phyloP scores from a whole-genome alignment of 768 basidiomycete genomes.

The Galerina sulciceps region DNA sequence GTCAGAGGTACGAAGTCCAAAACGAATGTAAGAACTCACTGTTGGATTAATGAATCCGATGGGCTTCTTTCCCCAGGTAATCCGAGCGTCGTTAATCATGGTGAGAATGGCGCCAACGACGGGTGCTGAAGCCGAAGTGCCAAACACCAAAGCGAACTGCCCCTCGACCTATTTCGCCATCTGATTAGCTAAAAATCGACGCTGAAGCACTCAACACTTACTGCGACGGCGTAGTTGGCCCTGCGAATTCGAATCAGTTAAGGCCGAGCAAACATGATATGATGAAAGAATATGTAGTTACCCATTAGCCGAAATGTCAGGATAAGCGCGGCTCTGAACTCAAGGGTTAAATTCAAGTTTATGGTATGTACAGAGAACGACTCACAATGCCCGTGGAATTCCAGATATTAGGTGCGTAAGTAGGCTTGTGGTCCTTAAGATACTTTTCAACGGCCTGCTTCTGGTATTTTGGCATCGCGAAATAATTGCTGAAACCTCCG shows the following conservation, averaged over 20 bases:
- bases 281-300: constrained; percentile 12
- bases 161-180: constrained; percentile 35
- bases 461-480: constrained; percentile 43
- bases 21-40: constrained; percentile 22
- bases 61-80: constrained; percentile 41
- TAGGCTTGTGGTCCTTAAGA: constrained; percentile 33
- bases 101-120: constrained; percentile 53
- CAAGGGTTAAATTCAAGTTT: not conserved
- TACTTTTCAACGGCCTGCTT: constrained; percentile 37
- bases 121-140: constrained; percentile 54
- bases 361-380: not conserved
- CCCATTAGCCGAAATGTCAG: constrained; percentile 52
- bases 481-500: constrained; percentile 48
- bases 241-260: constrained; percentile 19
- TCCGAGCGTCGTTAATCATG: constrained; percentile 56
- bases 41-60: constrained; percentile 55
- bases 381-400: constrained; percentile 37
- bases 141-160: constrained; percentile 42
- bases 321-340: constrained; percentile 45
- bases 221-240: constrained; percentile 48
- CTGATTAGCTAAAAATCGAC: not conserved
- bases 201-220: constrained; percentile 17
- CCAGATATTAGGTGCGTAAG: constrained; percentile 24
- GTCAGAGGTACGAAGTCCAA: not conserved
- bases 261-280: not conserved